Evolutionary conservation across 495 filamentous ascomycete genomes (phyloP).

Genomic region (Talaromyces borbonicus): DNA sequence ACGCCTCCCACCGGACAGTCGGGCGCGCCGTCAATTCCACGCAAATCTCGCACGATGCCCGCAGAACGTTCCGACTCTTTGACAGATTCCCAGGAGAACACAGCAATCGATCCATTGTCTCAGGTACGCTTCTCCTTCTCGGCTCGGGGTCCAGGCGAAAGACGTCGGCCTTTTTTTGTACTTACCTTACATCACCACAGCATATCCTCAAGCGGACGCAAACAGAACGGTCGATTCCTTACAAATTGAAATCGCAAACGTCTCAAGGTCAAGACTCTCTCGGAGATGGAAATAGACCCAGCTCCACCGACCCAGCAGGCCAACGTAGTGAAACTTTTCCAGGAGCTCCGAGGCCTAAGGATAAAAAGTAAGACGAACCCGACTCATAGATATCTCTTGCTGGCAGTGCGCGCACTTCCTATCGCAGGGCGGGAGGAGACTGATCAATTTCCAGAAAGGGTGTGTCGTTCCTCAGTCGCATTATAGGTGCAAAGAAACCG

Average conservation of each 20-base stretch:
- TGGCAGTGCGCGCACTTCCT: too few relatives aligned
- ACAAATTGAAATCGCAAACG: conserved; percentile 51
- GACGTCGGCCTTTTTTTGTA: too few relatives aligned
- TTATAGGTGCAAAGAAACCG: conserved; percentile 71
- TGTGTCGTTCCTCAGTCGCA: conserved; percentile 82
- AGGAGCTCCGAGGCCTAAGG: conserved; percentile 41
- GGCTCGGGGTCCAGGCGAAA: too few relatives aligned
- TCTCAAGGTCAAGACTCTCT: conserved; percentile 44
- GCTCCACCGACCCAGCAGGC: conserved; percentile 25
- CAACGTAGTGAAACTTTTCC: conserved; percentile 30
- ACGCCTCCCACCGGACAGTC: conserved; percentile 7
- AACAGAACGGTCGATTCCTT: conserved; percentile 58
- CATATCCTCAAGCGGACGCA: conserved; percentile 80
- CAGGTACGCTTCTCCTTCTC: conserved; percentile 1
- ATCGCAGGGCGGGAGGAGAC: too few relatives aligned
- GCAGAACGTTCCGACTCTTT: neutral
- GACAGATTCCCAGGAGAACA: too few relatives aligned
- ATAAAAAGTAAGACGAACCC: conserved; percentile 53
- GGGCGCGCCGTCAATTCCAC: neutral
- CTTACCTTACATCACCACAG: conserved; percentile 26
- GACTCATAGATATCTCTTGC: neutral
- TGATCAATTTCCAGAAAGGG: too few relatives aligned
- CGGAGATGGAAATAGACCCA: conserved; percentile 33
- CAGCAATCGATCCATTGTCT: neutral
- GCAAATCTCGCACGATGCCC: neutral